Percentiles rank a stretch among this genome's conserved stretches.
Conservation (phyloP, 495 filamentous ascomycete species). For the Penicillium mononematosum region DNA sequence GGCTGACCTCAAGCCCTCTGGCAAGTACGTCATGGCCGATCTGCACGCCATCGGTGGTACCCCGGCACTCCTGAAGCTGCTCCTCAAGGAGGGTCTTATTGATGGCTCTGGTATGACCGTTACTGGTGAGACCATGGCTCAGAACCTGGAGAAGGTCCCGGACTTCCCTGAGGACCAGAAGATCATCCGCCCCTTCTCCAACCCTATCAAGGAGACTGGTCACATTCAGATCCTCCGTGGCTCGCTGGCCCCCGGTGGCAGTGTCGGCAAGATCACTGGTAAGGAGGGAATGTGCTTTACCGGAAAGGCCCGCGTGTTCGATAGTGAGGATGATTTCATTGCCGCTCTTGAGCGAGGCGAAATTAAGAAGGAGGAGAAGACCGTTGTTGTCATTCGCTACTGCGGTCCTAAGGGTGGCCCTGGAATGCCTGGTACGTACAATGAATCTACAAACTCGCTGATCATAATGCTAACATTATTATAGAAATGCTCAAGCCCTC, state of each 20-base stretch:
- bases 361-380: slow-evolving; percentile 96
- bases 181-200: slow-evolving; percentile 86
- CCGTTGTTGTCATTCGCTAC: slow-evolving; percentile 95
- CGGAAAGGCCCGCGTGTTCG: slow-evolving; percentile 84
- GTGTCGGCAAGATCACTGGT: slow-evolving; percentile 96
- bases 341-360: slow-evolving; percentile 72
- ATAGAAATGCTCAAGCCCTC: slow-evolving; percentile 80
- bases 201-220: slow-evolving; percentile 91
- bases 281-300: slow-evolving; percentile 91
- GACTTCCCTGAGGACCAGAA: slow-evolving; percentile 81
- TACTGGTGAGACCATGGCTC: slow-evolving; percentile 86
- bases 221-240: slow-evolving; percentile 97
- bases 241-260: slow-evolving; percentile 83
- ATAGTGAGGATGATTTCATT: slow-evolving; percentile 80
- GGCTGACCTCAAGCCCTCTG: slow-evolving; percentile 94
- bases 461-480: slow-evolving; percentile 1
- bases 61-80: slow-evolving; percentile 84
- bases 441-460: neutral
- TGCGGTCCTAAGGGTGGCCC: slow-evolving; percentile 93
- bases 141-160: slow-evolving; percentile 79
- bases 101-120: slow-evolving; percentile 88
- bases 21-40: slow-evolving; percentile 96
- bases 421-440: slow-evolving; percentile 74
- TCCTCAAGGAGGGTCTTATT: slow-evolving; percentile 86
- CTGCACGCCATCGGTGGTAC: slow-evolving; percentile 88